Conservation (phyloP, 192 early-diverging fungal species). For the Umbelopsis sp. region DNA sequence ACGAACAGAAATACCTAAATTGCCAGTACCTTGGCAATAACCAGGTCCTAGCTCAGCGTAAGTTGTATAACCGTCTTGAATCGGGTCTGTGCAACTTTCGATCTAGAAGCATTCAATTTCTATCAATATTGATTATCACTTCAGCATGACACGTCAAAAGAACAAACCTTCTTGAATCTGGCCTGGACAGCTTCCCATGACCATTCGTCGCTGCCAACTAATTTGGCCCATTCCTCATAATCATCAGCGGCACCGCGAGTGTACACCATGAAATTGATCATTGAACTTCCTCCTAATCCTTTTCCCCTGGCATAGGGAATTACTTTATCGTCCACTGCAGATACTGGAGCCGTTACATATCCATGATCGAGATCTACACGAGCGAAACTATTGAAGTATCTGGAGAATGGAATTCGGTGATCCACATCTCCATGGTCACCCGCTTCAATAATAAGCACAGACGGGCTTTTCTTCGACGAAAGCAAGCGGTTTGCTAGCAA, state of each 20-base stretch:
- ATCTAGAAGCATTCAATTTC: background rate
- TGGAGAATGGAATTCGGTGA: slow-evolving; percentile 30
- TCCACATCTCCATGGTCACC: slow-evolving; percentile 34
- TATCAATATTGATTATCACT: background rate
- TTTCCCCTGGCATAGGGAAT: slow-evolving; percentile 39
- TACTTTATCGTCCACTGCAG: slow-evolving; percentile 10
- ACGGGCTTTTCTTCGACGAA: background rate
- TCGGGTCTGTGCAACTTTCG: background rate
- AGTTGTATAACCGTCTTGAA: background rate
- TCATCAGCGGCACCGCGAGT: slow-evolving; percentile 35
- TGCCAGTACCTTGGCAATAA: background rate
- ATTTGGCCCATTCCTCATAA: slow-evolving; percentile 30
- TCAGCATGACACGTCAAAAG: too few species aligned
- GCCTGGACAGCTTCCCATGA: slow-evolving; percentile 27
- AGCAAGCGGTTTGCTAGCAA: slow-evolving; percentile 33
- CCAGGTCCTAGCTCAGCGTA: background rate
- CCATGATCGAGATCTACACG: slow-evolving; percentile 25
- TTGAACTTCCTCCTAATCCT: slow-evolving; percentile 27
- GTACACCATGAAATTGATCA: slow-evolving; percentile 41
- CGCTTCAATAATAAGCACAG: background rate
- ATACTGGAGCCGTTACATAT: slow-evolving; percentile 24
- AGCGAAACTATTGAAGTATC: slow-evolving; percentile 29
- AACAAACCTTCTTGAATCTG: slow-evolving; percentile 33
- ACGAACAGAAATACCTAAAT: background rate
- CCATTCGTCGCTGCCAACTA: slow-evolving; percentile 35